These are phyloP conservation scores for Cladosporium oxysporum DNA, from an alignment of 2,329 filamentous ascomycete species.

Conservation along the genomic window DNA sequence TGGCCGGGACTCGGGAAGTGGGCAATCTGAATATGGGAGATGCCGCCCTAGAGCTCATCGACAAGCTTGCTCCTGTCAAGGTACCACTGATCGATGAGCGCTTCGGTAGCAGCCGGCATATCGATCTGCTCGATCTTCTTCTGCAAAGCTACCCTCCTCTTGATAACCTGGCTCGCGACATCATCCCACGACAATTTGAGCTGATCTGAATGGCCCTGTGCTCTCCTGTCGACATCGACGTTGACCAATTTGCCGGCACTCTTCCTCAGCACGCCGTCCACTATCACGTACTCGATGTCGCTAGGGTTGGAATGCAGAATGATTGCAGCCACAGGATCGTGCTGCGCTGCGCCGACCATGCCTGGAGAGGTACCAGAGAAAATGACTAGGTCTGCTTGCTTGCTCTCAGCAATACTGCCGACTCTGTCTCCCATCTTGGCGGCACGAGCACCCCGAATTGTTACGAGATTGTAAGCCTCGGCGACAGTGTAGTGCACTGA, in stretches of 20 bases:
- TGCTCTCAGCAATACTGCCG: conserved; percentile 50
- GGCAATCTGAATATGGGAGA: not conserved
- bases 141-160: conserved; percentile 8
- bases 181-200: conserved; percentile 12
- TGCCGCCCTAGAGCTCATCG: not conserved
- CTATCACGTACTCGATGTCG: conserved; percentile 48
- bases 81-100: conserved; percentile 8
- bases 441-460: conserved; percentile 49
- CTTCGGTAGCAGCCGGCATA: conserved; percentile 9
- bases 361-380: conserved; percentile 46
- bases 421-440: conserved; percentile 45
- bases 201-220: conserved; percentile 1
- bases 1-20: not conserved
- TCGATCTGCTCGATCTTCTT: conserved; percentile 11
- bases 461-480: conserved; percentile 53
- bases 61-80: conserved; percentile 11
- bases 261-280: conserved; percentile 48
- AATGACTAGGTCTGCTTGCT: conserved; percentile 52
- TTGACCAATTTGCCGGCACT: conserved; percentile 34
- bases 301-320: conserved; percentile 44
- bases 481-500: conserved; percentile 39
- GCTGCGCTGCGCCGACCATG: conserved; percentile 46
- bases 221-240: conserved; percentile 31
- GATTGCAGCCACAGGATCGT: conserved; percentile 48
- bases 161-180: conserved; percentile 18